A percentile compares a stretch with the other conserved stretches of the same genome.
phyloP scores from a whole-genome alignment of 306 rosid species.

The Vigna nakashimae region DNA sequence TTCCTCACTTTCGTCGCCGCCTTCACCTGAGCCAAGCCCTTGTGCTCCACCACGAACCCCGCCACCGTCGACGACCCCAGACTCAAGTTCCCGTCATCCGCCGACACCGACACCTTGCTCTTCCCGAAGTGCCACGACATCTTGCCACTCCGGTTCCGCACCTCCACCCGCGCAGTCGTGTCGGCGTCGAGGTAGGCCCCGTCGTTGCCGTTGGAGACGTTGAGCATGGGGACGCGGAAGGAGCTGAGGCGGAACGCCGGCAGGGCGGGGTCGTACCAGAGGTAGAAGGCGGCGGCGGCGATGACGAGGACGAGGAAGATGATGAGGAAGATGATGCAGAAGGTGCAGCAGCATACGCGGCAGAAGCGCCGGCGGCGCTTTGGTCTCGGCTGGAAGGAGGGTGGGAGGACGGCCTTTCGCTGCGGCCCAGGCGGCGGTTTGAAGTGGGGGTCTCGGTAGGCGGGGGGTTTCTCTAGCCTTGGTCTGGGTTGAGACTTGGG shows the following conservation, averaged over 20 bases:
- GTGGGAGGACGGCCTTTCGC: constrained; percentile 55
- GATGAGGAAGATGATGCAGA: constrained; percentile 53
- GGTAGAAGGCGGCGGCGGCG: constrained; percentile 60
- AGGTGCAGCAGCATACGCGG: constrained; percentile 60
- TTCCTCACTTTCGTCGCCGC: constrained; percentile 50
- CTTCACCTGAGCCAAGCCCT: constrained; percentile 51
- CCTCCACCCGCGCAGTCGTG: constrained; percentile 54
- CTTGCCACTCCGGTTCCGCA: constrained; percentile 60
- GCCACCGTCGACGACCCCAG: constrained; percentile 43
- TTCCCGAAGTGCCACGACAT: constrained; percentile 50
- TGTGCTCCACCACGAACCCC: constrained; percentile 50
- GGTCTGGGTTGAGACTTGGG: constrained; percentile 51
- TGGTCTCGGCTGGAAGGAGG: constrained; percentile 48
- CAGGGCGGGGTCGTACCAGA: constrained; percentile 59
- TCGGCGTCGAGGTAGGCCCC: constrained; percentile 50
- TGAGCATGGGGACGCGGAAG: constrained; percentile 55
- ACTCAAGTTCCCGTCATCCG: constrained; percentile 26
- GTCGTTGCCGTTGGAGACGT: constrained; percentile 57
- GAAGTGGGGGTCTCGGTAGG: constrained; percentile 52
- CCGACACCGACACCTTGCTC: constrained; percentile 14
- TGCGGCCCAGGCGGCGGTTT: constrained; percentile 7
- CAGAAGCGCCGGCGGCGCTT: constrained; percentile 48
- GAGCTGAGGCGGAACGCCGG: constrained; percentile 69
- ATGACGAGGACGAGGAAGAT: constrained; percentile 42
- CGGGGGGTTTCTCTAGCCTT: constrained; percentile 79